Percentiles rank a stretch among this genome's conserved stretches.
Evolutionary conservation across 306 rosid genomes (phyloP).

Genomic region (Datisca glomerata): DNA sequence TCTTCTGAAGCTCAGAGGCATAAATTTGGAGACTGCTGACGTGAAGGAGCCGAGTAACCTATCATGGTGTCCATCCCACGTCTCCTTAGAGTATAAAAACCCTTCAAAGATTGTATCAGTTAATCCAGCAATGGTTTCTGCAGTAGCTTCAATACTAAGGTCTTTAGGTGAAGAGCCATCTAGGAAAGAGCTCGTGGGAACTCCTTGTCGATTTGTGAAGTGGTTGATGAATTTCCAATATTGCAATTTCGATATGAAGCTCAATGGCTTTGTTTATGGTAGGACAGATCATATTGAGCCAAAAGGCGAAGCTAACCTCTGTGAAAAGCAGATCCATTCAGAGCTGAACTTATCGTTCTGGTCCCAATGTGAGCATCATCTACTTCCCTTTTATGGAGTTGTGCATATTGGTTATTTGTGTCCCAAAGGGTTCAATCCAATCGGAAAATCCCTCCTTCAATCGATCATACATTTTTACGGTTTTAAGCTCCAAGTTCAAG

Average conservation of each 20-base stretch:
- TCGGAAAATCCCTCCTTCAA: slow-evolving; percentile 53
- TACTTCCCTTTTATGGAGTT: slow-evolving; percentile 91
- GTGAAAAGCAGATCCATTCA: slow-evolving; percentile 26
- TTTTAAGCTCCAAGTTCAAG: slow-evolving; percentile 96
- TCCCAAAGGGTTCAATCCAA: slow-evolving; percentile 30
- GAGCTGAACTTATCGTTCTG: slow-evolving; percentile 62
- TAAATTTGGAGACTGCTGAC: slow-evolving; percentile 21
- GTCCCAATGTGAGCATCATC: slow-evolving; percentile 96
- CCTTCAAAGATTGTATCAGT: slow-evolving; percentile 27
- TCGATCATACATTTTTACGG: slow-evolving; percentile 80
- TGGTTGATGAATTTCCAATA: slow-evolving; percentile 76
- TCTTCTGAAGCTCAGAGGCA: slow-evolving; percentile 66
- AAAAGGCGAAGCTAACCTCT: slow-evolving; percentile 16
- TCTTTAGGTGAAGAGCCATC: slow-evolving; percentile 88
- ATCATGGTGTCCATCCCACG: slow-evolving; percentile 67
- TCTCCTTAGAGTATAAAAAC: slow-evolving; percentile 24
- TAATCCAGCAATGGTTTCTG: slow-evolving; percentile 47
- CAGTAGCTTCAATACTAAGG: slow-evolving; percentile 62
- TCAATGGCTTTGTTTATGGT: slow-evolving; percentile 35
- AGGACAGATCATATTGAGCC: slow-evolving; percentile 20
- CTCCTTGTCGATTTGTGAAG: slow-evolving; percentile 65
- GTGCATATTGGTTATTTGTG: slow-evolving; percentile 69
- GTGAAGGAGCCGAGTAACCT: slow-evolving; percentile 21
- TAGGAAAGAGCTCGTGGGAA: slow-evolving; percentile 68
- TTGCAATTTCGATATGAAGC: slow-evolving; percentile 51